Conservation (phyloP, 1,284 basidiomycete genomes). For the Leccinum olivaceoglutinosum region DNA sequence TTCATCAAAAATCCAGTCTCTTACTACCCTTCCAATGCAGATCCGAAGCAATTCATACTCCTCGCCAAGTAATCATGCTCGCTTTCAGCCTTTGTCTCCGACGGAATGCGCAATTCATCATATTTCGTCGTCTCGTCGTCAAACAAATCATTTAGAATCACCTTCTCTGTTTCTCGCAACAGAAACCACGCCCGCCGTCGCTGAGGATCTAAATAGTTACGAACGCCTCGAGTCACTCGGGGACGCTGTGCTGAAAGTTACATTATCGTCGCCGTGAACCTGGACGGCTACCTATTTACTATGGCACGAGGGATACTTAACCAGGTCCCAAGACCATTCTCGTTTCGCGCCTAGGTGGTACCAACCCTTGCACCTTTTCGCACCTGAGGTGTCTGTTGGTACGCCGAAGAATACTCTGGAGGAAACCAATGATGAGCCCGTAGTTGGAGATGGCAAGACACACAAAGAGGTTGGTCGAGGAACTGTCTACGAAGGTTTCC, state of each 20-base stretch:
- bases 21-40: too few relatives aligned
- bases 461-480: slow-evolving; percentile 38
- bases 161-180: too few relatives aligned
- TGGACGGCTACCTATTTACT: slow-evolving; percentile 60
- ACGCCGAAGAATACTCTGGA: slow-evolving; percentile 9
- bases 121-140: slow-evolving; percentile 40
- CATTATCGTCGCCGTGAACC: slow-evolving; percentile 45
- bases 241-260: slow-evolving; percentile 65
- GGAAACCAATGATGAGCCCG: slow-evolving; percentile 23
- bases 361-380: slow-evolving; percentile 45
- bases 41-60: slow-evolving; percentile 9
- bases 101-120: slow-evolving; percentile 33
- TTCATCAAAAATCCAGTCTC: too few relatives aligned
- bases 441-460: slow-evolving; percentile 26
- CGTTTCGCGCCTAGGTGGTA: slow-evolving; percentile 56
- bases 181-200: too few relatives aligned
- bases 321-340: slow-evolving; percentile 63
- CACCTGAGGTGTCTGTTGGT: slow-evolving; percentile 5
- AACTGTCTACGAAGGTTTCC: slow-evolving; percentile 55
- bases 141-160: too few relatives aligned
- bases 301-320: slow-evolving; percentile 79
- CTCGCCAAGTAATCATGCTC: slow-evolving; percentile 34
- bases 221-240: slow-evolving; percentile 22
- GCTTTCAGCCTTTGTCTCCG: slow-evolving; percentile 39
- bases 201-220: too few relatives aligned